These are phyloP conservation scores for Aspergillus sp. DNA, from an alignment of 2,329 filamentous ascomycete genomes.

Conservation along the genomic window DNA sequence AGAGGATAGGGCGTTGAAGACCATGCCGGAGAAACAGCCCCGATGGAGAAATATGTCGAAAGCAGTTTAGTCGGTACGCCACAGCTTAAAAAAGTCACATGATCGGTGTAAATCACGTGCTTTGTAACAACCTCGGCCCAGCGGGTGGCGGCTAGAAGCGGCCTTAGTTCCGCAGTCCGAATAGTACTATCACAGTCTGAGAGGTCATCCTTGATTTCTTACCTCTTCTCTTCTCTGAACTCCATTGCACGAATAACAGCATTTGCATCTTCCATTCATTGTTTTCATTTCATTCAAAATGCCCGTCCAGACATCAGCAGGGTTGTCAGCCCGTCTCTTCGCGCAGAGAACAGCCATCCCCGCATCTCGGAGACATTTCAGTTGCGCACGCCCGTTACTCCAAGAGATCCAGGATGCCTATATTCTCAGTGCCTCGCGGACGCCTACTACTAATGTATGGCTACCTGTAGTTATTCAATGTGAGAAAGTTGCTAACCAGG, in stretches of 20 bases:
- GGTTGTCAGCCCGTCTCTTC: slow-evolving; percentile 20
- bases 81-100: slow-evolving; percentile 8
- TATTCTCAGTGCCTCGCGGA: slow-evolving; percentile 83
- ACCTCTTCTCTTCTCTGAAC: background rate
- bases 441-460: slow-evolving; percentile 76
- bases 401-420: slow-evolving; percentile 84
- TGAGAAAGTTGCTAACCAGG: slow-evolving; percentile 5
- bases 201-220: background rate
- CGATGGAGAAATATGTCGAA: slow-evolving; percentile 12
- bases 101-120: background rate
- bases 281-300: slow-evolving; percentile 6
- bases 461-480: background rate
- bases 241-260: background rate
- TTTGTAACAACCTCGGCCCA: slow-evolving; percentile 20
- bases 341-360: slow-evolving; percentile 26
- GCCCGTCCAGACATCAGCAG: slow-evolving; percentile 19
- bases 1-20: background rate
- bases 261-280: background rate
- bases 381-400: slow-evolving; percentile 39
- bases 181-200: background rate
- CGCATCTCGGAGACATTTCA: slow-evolving; percentile 47
- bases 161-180: slow-evolving; percentile 12
- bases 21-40: slow-evolving; percentile 10
- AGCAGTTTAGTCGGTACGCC: background rate
- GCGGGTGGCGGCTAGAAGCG: slow-evolving; percentile 20